These are phyloP conservation scores for Cutaneotrichosporon arboriforme DNA, from an alignment of 1,284 basidiomycete species.

Conservation along the genomic window DNA sequence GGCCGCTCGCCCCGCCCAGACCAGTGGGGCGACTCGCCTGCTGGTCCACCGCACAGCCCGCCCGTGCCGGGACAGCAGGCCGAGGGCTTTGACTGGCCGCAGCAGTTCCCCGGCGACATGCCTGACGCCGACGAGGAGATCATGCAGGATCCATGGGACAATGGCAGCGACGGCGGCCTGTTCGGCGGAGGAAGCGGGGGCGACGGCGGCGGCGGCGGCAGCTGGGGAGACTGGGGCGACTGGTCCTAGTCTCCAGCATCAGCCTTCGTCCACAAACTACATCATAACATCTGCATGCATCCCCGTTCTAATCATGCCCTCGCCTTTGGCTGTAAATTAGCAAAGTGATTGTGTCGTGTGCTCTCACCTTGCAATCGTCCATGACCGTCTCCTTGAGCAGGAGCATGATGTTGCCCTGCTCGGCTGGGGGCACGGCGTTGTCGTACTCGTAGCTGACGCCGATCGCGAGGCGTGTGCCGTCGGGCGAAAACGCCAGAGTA, in stretches of 20 bases:
- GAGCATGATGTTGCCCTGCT: conserved; percentile 36
- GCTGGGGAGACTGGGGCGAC: conserved; percentile 28
- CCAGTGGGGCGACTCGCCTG: background rate
- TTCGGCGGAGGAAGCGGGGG: conserved; percentile 25
- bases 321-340: conserved; percentile 10
- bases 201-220: conserved; percentile 7
- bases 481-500: conserved; percentile 70
- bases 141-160: conserved; percentile 24
- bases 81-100: conserved; percentile 16
- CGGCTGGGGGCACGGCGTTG: conserved; percentile 55
- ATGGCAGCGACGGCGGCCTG: conserved; percentile 12
- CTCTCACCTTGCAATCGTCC: conserved; percentile 47
- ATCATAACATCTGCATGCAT: conserved; percentile 7
- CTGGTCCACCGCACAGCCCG: background rate
- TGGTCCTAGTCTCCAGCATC: conserved; percentile 16
- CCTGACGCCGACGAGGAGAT: conserved; percentile 6
- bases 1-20: conserved; percentile 22
- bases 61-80: conserved; percentile 15
- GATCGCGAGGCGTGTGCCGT: conserved; percentile 74
- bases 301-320: conserved; percentile 1
- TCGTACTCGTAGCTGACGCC: conserved; percentile 84
- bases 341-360: background rate
- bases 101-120: background rate
- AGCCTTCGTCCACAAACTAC: background rate
- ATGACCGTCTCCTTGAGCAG: conserved; percentile 47